Evolutionary conservation across 75 land plant genomes (phyloP).

Genomic region (Isoetes taiwanensis): DNA sequence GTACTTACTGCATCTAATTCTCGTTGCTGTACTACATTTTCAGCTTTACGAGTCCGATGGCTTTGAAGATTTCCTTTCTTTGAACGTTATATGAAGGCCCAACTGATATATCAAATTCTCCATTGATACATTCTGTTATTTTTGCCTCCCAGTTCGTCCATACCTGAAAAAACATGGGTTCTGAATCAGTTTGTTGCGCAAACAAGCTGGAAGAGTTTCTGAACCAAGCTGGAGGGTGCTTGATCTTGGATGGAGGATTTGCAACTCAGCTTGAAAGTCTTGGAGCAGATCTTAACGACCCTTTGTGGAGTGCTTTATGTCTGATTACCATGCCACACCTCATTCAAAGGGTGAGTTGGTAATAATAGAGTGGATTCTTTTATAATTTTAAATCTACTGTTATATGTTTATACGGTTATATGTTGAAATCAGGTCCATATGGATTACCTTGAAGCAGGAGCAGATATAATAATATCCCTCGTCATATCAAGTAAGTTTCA

Average conservation of each 20-base stretch:
- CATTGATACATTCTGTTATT: too few species aligned
- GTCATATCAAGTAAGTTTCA: conserved; percentile 67
- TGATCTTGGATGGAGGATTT: conserved; percentile 72
- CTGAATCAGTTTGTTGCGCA: too few species aligned
- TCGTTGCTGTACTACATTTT: too few species aligned
- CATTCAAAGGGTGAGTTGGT: conserved; percentile 36
- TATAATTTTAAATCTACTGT: too few species aligned
- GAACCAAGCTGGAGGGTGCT: conserved; percentile 46
- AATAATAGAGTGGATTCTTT: too few species aligned
- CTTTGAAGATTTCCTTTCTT: too few species aligned
- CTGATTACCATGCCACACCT: conserved; percentile 59
- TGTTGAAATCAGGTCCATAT: conserved; percentile 49
- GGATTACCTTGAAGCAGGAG: conserved; percentile 95
- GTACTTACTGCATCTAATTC: too few species aligned
- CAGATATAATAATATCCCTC: conserved; percentile 60
- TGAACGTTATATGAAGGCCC: too few species aligned
- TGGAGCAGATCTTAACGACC: conserved; percentile 87
- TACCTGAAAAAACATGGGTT: too few species aligned
- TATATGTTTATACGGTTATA: background rate
- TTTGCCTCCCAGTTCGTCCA: too few species aligned
- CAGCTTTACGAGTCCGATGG: too few species aligned
- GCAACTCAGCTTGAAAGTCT: conserved; percentile 84
- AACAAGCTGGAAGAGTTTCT: conserved; percentile 39
- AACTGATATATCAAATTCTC: too few species aligned
- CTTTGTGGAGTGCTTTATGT: conserved; percentile 90